Evolutionary conservation across 352 stramenopile species (phyloP), one percentile per base, ranked within the genome.

Genomic region (Phytophthora aleatoria): DNA sequence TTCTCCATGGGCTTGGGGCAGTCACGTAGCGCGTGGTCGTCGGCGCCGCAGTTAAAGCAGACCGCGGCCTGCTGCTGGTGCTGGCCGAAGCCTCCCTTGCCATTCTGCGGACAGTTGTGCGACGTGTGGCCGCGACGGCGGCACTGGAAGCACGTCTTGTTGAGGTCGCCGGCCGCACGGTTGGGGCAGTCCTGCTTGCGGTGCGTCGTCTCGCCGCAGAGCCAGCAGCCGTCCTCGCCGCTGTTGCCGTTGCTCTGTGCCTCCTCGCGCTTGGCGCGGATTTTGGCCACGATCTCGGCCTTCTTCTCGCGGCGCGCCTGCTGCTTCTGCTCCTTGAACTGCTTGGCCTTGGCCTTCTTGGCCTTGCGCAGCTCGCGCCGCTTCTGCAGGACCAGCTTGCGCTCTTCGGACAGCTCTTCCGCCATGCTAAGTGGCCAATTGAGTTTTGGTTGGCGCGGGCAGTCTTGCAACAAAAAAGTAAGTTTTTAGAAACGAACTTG

Each of bases 21-120:
- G 68, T 94, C 81, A 20, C 83, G 76, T 35, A 96, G 69, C 26
- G 70, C 70, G 69, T 97, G 90, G 55, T 82, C 71, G 27, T 53
- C 59, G 3, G 76, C 81, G 35, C 90, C 90, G 50, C 90, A 97
- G 74, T 96, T 96, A 73, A 95, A 97, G 57, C 90, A 97, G 28
- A 96, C 74, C 15, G 52, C 41, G 8, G 61, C 47, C 47, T 71
- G 64, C 16, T 84, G 72, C 50, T 73, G 63, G 31, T 63, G 61
- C 38, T 41, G 35, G 26, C 50, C 43, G 36, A 61, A 42, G 39
- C 61, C 45, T 24, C 67, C 68, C 13, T 49, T 50, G 33, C 71
- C 71, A 30, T 69, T 74, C 64, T 86, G 71, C 27, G 85, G 87
- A 41, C 83, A 92, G 64, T 91, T 92, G 54, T 92, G 80, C 54